phyloP scores from a whole-genome alignment of 1,139 yeast species.

The Suhomyces bokatorum region DNA sequence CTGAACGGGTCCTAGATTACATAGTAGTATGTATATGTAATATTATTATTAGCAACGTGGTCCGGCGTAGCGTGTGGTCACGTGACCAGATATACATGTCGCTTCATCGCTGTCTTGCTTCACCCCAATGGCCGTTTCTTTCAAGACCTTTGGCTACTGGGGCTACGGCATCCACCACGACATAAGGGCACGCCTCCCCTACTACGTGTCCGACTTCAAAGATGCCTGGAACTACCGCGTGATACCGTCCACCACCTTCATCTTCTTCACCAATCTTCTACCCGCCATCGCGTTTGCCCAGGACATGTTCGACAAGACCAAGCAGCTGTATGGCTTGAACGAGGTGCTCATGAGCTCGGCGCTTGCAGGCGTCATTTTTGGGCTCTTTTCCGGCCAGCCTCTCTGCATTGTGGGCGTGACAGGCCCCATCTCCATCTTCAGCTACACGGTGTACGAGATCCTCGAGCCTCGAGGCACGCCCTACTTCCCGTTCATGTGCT shows the following conservation, averaged over 20 bases:
- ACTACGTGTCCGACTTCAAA: slow-evolving; percentile 71
- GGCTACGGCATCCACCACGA: slow-evolving; percentile 64
- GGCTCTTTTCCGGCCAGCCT: slow-evolving; percentile 85
- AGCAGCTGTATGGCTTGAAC: slow-evolving; percentile 85
- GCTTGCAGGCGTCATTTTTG: slow-evolving; percentile 86
- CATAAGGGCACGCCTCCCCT: slow-evolving; percentile 57
- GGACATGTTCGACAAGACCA: slow-evolving; percentile 91
- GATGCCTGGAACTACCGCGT: slow-evolving; percentile 88
- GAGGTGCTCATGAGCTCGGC: slow-evolving; percentile 85
- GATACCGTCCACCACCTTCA: slow-evolving; percentile 79
- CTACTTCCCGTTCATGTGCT: slow-evolving; percentile 91
- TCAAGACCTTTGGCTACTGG: slow-evolving; percentile 21
- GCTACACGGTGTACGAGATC: slow-evolving; percentile 85
- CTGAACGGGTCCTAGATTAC: slow-evolving; percentile 4
- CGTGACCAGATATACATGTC: slow-evolving; percentile 1
- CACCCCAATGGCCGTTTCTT: background rate
- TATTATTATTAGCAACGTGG: slow-evolving; percentile 4
- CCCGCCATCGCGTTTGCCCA: slow-evolving; percentile 98
- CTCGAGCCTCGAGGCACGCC: slow-evolving; percentile 65
- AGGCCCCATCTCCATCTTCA: slow-evolving; percentile 89
- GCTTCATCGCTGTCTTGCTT: background rate
- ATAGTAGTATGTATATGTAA: slow-evolving; percentile 11
- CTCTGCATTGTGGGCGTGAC: slow-evolving; percentile 97
- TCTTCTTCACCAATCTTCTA: slow-evolving; percentile 83
- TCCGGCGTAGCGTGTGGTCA: background rate